Evolutionary conservation across 1,284 basidiomycete genomes (phyloP).

Genomic region (Ceratobasidium theobromae): DNA sequence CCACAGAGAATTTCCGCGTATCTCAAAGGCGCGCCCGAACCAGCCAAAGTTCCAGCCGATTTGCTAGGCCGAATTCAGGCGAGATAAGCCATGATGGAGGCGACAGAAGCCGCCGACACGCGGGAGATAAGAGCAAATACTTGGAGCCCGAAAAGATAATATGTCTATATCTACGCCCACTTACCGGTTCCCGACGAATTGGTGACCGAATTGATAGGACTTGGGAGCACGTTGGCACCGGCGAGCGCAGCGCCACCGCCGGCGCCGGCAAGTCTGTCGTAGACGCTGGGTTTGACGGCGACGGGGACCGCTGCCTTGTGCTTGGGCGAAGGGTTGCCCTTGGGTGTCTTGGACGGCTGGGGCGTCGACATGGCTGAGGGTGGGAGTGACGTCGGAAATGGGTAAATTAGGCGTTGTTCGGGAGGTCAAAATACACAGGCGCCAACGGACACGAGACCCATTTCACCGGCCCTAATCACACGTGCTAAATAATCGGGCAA

Average conservation of each 20-base stretch:
- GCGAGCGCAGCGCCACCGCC: slow-evolving; percentile 15
- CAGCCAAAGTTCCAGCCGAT: slow-evolving; percentile 20
- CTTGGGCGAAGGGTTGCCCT: slow-evolving; percentile 10
- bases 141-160: not conserved
- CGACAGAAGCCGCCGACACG: slow-evolving; percentile 16
- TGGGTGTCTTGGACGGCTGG: not conserved
- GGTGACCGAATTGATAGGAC: slow-evolving; percentile 3
- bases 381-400: slow-evolving; percentile 11
- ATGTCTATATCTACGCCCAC: not conserved
- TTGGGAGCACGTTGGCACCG: slow-evolving; percentile 10
- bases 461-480: not conserved
- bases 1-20: slow-evolving; percentile 8
- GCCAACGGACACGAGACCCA: too few species aligned
- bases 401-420: slow-evolving; percentile 30
- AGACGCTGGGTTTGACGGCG: slow-evolving; percentile 2
- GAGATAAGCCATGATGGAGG: slow-evolving; percentile 30
- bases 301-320: slow-evolving; percentile 14
- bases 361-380: not conserved
- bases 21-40: slow-evolving; percentile 2
- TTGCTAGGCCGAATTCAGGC: slow-evolving; percentile 26
- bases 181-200: slow-evolving; percentile 22
- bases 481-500: not conserved
- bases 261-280: slow-evolving; percentile 21
- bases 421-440: not conserved
- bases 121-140: slow-evolving; percentile 30